A percentile compares a stretch with the other conserved stretches of the same genome.
These are phyloP conservation scores for Perkinsus chesapeaki DNA, from an alignment of 169 alveolate species.

Conservation along the genomic window DNA sequence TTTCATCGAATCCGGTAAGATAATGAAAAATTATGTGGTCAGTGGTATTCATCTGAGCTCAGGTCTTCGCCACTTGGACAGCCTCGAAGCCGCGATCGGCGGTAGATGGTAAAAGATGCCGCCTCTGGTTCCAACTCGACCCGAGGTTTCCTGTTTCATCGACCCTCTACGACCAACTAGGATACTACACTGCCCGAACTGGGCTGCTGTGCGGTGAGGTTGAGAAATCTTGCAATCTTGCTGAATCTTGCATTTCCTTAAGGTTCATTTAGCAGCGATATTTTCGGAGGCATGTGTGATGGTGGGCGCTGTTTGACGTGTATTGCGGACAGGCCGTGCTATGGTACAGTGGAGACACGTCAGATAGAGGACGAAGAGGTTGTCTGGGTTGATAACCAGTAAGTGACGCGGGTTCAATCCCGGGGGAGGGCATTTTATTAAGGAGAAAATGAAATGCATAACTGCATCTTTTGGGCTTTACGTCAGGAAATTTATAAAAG, in stretches of 20 bases:
- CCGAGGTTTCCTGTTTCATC: not conserved
- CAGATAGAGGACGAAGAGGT: not conserved
- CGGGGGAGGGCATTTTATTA: not conserved
- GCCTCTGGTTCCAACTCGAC: not conserved
- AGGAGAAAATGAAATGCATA: not conserved
- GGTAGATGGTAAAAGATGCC: not conserved
- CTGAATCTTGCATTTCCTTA: not conserved
- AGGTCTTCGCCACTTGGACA: not conserved
- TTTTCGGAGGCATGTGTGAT: not conserved
- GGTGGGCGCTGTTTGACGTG: not conserved
- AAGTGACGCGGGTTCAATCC: not conserved
- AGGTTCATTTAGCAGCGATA: not conserved
- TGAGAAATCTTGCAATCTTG: not conserved
- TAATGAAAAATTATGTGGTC: not conserved
- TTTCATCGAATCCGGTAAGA: not conserved
- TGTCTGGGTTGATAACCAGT: not conserved
- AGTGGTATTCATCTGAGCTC: not conserved
- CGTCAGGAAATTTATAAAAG: too few relatives aligned
- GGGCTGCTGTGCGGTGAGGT: not conserved
- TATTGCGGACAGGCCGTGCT: not conserved
- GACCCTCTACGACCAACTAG: not conserved
- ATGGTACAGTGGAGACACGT: not conserved
- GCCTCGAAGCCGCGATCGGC: not conserved
- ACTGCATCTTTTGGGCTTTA: too few relatives aligned
- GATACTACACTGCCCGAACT: not conserved